A percentile compares a stretch with the other conserved stretches of the same genome.
These are phyloP conservation scores for Arachis stenosperma DNA, from an alignment of 306 rosid species.

Conservation along the genomic window DNA sequence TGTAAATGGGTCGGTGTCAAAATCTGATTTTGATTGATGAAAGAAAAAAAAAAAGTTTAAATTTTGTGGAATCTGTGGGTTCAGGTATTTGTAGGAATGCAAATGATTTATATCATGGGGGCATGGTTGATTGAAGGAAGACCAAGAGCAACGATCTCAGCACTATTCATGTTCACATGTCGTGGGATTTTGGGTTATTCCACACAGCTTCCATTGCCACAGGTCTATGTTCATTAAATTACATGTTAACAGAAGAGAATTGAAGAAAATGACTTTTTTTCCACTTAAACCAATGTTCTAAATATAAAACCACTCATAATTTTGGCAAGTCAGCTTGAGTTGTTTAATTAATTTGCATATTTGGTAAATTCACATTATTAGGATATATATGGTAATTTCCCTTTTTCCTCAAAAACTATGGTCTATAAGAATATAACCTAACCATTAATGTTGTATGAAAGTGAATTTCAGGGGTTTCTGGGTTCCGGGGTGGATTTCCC, in stretches of 20 bases:
- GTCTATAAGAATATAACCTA: too few relatives aligned
- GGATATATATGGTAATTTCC: neutral
- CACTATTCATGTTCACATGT: slow-evolving; percentile 93
- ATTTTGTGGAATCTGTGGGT: slow-evolving; percentile 3
- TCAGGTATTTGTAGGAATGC: slow-evolving; percentile 92
- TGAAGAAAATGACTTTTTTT: too few relatives aligned
- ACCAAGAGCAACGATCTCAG: slow-evolving; percentile 75
- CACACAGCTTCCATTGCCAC: slow-evolving; percentile 92
- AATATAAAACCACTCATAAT: too few relatives aligned
- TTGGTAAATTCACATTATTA: too few relatives aligned
- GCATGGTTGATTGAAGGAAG: slow-evolving; percentile 92
- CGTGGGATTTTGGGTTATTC: slow-evolving; percentile 91
- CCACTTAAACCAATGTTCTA: too few relatives aligned
- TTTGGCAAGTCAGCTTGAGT: too few relatives aligned
- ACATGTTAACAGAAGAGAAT: neutral
- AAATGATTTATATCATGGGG: slow-evolving; percentile 82
- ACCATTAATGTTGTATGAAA: too few relatives aligned
- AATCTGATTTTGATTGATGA: slow-evolving; percentile 1
- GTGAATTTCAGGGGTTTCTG: slow-evolving; percentile 64
- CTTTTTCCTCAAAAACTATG: neutral
- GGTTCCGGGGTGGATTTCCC: slow-evolving; percentile 95
- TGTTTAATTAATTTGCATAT: too few relatives aligned
- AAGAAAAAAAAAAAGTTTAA: too few relatives aligned
- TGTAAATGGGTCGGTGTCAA: slow-evolving; percentile 35
- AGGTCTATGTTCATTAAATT: slow-evolving; percentile 47